phyloP scores from a whole-genome alignment of 306 rosid genomes.

The Medicago lupulina region DNA sequence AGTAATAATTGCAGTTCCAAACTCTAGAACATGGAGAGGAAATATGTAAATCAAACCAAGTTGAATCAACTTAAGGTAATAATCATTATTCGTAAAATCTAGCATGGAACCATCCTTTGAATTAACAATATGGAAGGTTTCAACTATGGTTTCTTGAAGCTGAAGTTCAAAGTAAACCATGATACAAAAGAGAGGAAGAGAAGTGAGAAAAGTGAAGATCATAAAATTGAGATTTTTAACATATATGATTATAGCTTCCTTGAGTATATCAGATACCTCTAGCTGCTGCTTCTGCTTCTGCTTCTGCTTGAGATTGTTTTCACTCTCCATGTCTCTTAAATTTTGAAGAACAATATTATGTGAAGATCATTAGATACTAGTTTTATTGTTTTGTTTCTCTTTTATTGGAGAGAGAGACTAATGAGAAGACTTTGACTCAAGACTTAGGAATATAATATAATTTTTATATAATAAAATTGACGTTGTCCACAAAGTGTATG shows the following conservation, averaged over 20 bases:
- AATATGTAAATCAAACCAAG: conserved; percentile 44
- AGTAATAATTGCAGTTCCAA: conserved; percentile 37
- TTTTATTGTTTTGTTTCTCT: neutral
- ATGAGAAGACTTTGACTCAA: conserved; percentile 41
- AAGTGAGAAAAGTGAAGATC: conserved; percentile 49
- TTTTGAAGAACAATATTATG: conserved; percentile 1
- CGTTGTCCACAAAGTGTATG: neutral
- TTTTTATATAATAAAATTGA: neutral
- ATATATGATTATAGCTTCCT: conserved; percentile 42
- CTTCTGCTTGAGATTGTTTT: conserved; percentile 38
- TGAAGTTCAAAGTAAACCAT: conserved; percentile 47
- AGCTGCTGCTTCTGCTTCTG: conserved; percentile 41
- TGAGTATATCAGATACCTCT: conserved; percentile 48
- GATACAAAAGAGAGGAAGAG: conserved; percentile 61
- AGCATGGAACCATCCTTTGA: neutral
- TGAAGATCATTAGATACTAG: neutral
- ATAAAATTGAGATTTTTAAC: conserved; percentile 52
- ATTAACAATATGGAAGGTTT: conserved; percentile 29
- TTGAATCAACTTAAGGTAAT: conserved; percentile 30
- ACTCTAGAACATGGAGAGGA: conserved; percentile 45
- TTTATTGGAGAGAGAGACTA: neutral
- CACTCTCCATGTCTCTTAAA: conserved; percentile 42
- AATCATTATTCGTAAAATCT: neutral
- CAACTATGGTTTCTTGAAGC: conserved; percentile 46
- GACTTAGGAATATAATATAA: neutral